Percentiles rank a stretch among this genome's conserved stretches.
Conservation (phyloP, 1,284 basidiomycete species). For the Mycosarcoma maydis region DNA sequence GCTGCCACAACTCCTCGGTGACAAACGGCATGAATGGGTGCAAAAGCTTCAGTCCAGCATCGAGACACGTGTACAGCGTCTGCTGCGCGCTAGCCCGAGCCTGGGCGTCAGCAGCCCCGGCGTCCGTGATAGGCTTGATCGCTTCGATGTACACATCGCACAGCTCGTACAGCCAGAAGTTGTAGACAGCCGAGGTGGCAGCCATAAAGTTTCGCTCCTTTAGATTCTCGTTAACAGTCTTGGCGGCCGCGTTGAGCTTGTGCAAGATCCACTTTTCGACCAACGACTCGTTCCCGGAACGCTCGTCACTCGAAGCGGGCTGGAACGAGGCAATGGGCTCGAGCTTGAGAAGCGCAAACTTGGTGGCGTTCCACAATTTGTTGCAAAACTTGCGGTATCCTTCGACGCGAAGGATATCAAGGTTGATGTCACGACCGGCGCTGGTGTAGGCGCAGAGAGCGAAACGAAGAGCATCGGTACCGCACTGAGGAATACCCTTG, state of each 20-base stretch:
- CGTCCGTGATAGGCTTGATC: conserved; percentile 84
- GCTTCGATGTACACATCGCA: conserved; percentile 96
- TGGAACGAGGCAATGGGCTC: conserved; percentile 60
- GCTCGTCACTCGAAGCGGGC: conserved; percentile 70
- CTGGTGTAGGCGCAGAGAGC: conserved; percentile 91
- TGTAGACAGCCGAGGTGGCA: conserved; percentile 84
- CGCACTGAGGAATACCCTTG: conserved; percentile 98
- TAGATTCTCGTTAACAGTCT: conserved; percentile 80
- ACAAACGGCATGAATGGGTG: conserved; percentile 99
- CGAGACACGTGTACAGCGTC: conserved; percentile 93
- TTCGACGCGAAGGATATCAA: conserved; percentile 96
- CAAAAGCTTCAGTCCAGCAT: conserved; percentile 85
- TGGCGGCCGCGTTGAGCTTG: conserved; percentile 85
- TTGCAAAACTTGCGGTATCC: conserved; percentile 99
- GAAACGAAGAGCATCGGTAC: conserved; percentile 94
- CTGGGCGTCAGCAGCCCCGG: conserved; percentile 74
- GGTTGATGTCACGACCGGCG: conserved; percentile 71
- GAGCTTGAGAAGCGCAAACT: conserved; percentile 76
- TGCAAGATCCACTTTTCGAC: conserved; percentile 97
- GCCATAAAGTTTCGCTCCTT: conserved; percentile 89
- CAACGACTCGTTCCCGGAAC: conserved; percentile 86
- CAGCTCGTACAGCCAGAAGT: conserved; percentile 98
- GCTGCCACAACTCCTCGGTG: conserved; percentile 98
- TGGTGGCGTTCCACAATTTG: conserved; percentile 99
- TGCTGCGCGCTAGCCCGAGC: conserved; percentile 88